phyloP scores from a whole-genome alignment of 2,329 filamentous ascomycete species.

The Penicillium corylophilum region DNA sequence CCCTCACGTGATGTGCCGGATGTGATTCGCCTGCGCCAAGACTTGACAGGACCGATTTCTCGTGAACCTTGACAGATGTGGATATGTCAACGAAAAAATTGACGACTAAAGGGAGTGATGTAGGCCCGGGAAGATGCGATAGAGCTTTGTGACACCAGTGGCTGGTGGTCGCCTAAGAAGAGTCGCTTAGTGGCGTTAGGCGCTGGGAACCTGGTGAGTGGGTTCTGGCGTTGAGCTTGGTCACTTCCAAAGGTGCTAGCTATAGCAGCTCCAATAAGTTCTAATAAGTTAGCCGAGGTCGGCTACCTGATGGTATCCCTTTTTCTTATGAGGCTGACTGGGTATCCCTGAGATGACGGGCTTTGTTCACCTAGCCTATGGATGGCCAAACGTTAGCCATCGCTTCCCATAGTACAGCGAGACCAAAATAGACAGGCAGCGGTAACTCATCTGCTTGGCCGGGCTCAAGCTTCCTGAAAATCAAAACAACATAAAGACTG shows the following conservation, averaged over 20 bases:
- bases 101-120: neutral
- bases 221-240: neutral
- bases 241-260: neutral
- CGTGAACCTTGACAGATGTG: neutral
- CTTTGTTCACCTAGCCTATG: neutral
- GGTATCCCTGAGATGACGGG: neutral
- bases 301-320: neutral
- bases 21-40: slow-evolving; percentile 33
- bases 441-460: too few relatives aligned
- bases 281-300: neutral
- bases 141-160: neutral
- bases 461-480: too few relatives aligned
- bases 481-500: too few relatives aligned
- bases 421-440: too few relatives aligned
- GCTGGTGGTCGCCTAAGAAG: neutral
- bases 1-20: slow-evolving; percentile 32
- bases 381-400: too few relatives aligned
- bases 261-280: neutral
- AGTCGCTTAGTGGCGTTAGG: neutral
- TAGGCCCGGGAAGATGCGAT: neutral
- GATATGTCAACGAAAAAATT: neutral
- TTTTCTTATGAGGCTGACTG: neutral
- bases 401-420: too few relatives aligned
- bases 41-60: neutral
- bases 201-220: neutral